Conservation (phyloP, 306 rosid genomes). For the Corylus avellana region DNA sequence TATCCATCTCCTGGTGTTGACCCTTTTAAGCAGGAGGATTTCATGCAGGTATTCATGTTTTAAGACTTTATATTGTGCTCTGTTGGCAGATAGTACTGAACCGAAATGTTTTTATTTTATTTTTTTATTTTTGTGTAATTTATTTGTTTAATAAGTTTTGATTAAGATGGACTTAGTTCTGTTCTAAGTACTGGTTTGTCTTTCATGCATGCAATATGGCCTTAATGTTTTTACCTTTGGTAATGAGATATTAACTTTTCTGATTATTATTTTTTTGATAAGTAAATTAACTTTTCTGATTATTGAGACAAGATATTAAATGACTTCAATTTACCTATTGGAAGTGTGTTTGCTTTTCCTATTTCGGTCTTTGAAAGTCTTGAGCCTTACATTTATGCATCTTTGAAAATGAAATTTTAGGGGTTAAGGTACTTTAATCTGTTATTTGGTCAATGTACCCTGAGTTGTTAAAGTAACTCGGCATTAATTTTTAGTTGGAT, state of each 20-base stretch:
- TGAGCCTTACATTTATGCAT: slow-evolving; percentile 8
- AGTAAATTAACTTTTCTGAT: not conserved
- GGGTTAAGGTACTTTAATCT: slow-evolving; percentile 21
- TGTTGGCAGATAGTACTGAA: slow-evolving; percentile 23
- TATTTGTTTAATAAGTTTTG: not conserved
- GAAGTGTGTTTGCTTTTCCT: not conserved
- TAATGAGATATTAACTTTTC: too few relatives aligned
- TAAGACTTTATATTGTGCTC: slow-evolving; percentile 16
- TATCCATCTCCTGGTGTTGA: slow-evolving; percentile 92
- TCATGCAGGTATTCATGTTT: slow-evolving; percentile 76
- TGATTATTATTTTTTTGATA: too few relatives aligned
- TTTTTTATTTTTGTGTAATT: slow-evolving; percentile 12
- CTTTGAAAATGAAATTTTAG: slow-evolving; percentile 24
- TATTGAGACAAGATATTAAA: not conserved
- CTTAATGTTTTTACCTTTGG: not conserved
- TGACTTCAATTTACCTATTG: not conserved
- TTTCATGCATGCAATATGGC: slow-evolving; percentile 2
- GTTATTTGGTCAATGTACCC: slow-evolving; percentile 17
- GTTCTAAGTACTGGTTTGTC: not conserved
- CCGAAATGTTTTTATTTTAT: not conserved
- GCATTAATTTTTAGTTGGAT: slow-evolving; percentile 68
- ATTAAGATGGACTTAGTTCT: not conserved
- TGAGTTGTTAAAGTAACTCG: slow-evolving; percentile 27
- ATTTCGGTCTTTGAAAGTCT: not conserved
- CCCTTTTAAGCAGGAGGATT: slow-evolving; percentile 94